Evolutionary conservation across 345 rosid species (phyloP), one percentile per base, ranked within the genome.

Genomic region (Cardamine occulta): DNA sequence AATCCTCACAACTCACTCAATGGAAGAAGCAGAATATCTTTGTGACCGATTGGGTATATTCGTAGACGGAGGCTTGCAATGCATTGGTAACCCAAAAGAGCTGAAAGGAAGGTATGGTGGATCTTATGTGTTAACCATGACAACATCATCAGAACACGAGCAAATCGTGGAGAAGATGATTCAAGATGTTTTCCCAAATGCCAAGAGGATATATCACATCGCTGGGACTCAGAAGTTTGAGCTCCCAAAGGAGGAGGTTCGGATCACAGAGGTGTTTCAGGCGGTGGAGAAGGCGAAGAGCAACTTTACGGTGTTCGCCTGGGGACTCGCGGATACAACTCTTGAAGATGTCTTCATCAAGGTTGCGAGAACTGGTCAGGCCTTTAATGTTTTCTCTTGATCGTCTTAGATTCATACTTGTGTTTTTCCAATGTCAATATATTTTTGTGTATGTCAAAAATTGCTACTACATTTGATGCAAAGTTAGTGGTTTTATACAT

Each of bases 321-420:
- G 99, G 99, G 99, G 97, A 62, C 80, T 96, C 40, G 89, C 96
- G 1, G 97, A 93, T 80, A 87, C 98, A 75, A 92, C 97, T 65
- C 84, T 96, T 63, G 98, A 96, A 81, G 99, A 96, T 83, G 98
- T 96, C 49, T 93, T 93, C 86, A 89, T 93, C 84, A 96, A 96
- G 86, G 98, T 93, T 74, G 97, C 97, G 12, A 82, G 80, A 5
- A 74, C 60, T 0, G 81, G 88, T 1, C 86, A 88, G 68, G 84
- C 84, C 26, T 83, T 84, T 71, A 82, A 84, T 60, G 85, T 81
- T 24, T 74, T 87, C 44, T 85, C 88, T 5, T 89, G 85, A 86
- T 74, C 31, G 19, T 68, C 67, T 53, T 44, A 15, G 44, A 52
- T 24, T 40, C 29, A 29, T 68, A 58, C 63, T 9, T 24, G 6